A percentile compares a stretch with the other conserved stretches of the same genome.
Evolutionary conservation across 257 asterid species (phyloP).

Genomic region (Capsicum chinense): DNA sequence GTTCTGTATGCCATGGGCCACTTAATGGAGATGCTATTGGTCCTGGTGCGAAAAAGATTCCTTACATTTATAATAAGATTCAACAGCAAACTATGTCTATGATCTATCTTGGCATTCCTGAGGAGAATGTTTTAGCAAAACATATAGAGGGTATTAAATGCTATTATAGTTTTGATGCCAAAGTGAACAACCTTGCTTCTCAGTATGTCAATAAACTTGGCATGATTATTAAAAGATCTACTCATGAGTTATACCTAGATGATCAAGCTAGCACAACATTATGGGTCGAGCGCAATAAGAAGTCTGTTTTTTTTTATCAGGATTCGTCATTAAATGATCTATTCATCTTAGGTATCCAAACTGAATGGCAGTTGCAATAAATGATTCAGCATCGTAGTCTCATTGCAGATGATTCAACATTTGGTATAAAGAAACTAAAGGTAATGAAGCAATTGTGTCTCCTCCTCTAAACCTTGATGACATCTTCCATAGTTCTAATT

Average conservation of each 20-base stretch:
- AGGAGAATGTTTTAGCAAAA: slow-evolving; percentile 90
- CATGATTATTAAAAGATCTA: slow-evolving; percentile 86
- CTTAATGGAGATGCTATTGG: slow-evolving; percentile 96
- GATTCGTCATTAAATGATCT: slow-evolving; percentile 77
- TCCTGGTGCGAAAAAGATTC: slow-evolving; percentile 89
- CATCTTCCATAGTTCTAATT: slow-evolving; percentile 32
- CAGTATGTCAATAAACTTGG: slow-evolving; percentile 95
- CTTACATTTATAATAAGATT: slow-evolving; percentile 85
- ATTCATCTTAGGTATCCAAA: slow-evolving; percentile 90
- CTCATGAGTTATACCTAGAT: slow-evolving; percentile 94
- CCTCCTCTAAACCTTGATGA: slow-evolving; percentile 23
- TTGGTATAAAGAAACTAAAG: slow-evolving; percentile 93
- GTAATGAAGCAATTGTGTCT: slow-evolving; percentile 41
- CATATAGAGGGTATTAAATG: slow-evolving; percentile 96
- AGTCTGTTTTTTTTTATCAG: slow-evolving; percentile 79
- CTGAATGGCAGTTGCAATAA: slow-evolving; percentile 99
- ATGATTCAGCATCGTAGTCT: slow-evolving; percentile 88
- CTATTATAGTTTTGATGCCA: slow-evolving; percentile 77
- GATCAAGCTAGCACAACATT: slow-evolving; percentile 88
- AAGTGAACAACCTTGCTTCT: slow-evolving; percentile 73
- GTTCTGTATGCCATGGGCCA: slow-evolving; percentile 93
- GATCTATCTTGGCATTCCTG: slow-evolving; percentile 98
- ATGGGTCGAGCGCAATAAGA: slow-evolving; percentile 89
- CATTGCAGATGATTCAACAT: slow-evolving; percentile 80
- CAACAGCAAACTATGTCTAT: slow-evolving; percentile 98